Evolutionary conservation across 192 early-diverging fungal genomes (phyloP).

Genomic region (Podila verticillata): DNA sequence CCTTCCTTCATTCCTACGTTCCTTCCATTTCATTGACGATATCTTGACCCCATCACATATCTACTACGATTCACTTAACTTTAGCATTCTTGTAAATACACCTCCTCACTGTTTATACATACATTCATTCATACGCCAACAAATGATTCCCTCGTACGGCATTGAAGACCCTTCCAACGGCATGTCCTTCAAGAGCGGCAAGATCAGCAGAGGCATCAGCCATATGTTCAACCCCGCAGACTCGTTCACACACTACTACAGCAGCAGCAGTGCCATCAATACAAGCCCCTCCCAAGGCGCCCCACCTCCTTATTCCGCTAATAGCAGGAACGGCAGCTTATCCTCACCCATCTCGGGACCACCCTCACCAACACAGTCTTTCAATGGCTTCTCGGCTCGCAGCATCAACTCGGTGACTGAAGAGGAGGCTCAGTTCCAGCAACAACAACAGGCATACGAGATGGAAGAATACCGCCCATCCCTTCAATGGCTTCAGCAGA

Average conservation of each 20-base stretch:
- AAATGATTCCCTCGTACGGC: not conserved
- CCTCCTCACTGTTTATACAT: not conserved
- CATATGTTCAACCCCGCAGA: conserved; percentile 1
- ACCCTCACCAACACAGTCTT: conserved; percentile 2
- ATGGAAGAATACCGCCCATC: conserved; percentile 27
- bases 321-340: conserved; percentile 22
- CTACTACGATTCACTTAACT: not conserved
- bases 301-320: not conserved
- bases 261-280: conserved; percentile 26
- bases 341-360: conserved; percentile 12
- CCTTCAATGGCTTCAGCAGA: conserved; percentile 44
- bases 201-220: conserved; percentile 6
- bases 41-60: not conserved
- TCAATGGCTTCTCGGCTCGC: not conserved
- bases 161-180: not conserved
- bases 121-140: too few species aligned
- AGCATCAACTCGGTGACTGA: conserved; percentile 10
- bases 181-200: conserved; percentile 14
- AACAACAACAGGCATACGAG: conserved; percentile 1
- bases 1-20: too few species aligned
- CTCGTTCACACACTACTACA: conserved; percentile 17
- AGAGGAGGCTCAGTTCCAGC: conserved; percentile 2
- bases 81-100: too few species aligned
- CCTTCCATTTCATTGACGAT: not conserved
- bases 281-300: conserved; percentile 7